Evolutionary conservation across 306 rosid species (phyloP).

Genomic region (Prunus mume): DNA sequence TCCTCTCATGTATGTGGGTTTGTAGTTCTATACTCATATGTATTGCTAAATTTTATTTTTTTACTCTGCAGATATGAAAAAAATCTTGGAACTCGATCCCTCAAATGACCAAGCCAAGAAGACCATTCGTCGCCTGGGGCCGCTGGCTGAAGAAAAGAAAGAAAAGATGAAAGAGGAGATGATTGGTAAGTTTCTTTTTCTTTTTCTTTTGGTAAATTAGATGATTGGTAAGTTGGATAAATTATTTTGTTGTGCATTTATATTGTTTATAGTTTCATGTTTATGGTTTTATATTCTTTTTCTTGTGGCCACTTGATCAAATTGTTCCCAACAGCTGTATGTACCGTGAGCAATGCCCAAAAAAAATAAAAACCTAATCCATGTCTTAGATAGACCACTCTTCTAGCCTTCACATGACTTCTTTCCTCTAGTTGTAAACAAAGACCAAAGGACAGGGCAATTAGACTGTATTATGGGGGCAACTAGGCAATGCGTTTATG

Average conservation of each 20-base stretch:
- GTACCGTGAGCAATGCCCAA: neutral
- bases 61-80: conserved; percentile 66
- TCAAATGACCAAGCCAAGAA: conserved; percentile 72
- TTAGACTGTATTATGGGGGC: neutral
- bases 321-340: neutral
- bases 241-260: neutral
- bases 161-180: conserved; percentile 97
- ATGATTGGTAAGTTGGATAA: conserved; percentile 52
- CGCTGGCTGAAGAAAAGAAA: conserved; percentile 83
- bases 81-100: conserved; percentile 73
- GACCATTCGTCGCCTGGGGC: conserved; percentile 58
- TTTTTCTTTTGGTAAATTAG: conserved; percentile 40
- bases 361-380: neutral
- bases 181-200: conserved; percentile 49
- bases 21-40: neutral
- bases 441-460: neutral
- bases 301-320: neutral
- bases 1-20: conserved; percentile 8
- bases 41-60: conserved; percentile 1
- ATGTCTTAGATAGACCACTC: neutral
- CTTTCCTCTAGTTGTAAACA: neutral
- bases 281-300: neutral
- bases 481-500: neutral
- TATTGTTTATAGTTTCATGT: neutral
- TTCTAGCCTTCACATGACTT: neutral